Conservation (phyloP, 129 eudicot species). For the Arctium minus region DNA sequence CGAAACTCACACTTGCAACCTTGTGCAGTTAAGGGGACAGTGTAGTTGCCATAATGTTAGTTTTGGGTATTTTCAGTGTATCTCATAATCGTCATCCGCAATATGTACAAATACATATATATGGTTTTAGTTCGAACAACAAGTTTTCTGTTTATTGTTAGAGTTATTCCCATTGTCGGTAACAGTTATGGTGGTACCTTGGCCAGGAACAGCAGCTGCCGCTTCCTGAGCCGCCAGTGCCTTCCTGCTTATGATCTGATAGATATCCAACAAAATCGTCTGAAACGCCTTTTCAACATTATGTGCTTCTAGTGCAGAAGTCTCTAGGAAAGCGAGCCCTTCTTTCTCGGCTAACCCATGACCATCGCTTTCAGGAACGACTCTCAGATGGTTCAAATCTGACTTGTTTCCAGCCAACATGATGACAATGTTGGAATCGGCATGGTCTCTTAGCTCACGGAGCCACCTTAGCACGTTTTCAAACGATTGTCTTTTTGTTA, state of each 20-base stretch:
- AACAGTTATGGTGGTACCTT: constrained; percentile 65
- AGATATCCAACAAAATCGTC: constrained; percentile 60
- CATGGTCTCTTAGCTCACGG: constrained; percentile 75
- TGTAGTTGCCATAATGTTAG: not conserved
- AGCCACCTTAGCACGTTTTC: constrained; percentile 84
- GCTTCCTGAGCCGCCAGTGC: constrained; percentile 87
- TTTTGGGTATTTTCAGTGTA: not conserved
- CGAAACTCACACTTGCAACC: not conserved
- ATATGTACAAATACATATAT: not conserved
- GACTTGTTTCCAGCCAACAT: constrained; percentile 78
- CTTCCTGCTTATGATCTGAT: constrained; percentile 71
- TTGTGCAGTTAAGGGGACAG: not conserved
- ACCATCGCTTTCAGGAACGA: constrained; percentile 49
- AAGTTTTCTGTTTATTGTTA: constrained; percentile 20
- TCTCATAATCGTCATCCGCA: not conserved
- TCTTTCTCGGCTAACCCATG: constrained; percentile 58
- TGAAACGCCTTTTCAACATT: constrained; percentile 83
- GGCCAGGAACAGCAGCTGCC: constrained; percentile 40
- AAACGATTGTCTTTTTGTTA: constrained; percentile 69
- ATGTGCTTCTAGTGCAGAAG: constrained; percentile 79
- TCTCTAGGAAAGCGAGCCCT: constrained; percentile 70
- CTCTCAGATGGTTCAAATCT: constrained; percentile 66
- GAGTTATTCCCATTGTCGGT: constrained; percentile 32
- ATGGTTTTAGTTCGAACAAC: constrained; percentile 45
- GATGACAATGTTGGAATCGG: constrained; percentile 79